Conservation (phyloP, 768 basidiomycete species). For the Mycena amicta region DNA sequence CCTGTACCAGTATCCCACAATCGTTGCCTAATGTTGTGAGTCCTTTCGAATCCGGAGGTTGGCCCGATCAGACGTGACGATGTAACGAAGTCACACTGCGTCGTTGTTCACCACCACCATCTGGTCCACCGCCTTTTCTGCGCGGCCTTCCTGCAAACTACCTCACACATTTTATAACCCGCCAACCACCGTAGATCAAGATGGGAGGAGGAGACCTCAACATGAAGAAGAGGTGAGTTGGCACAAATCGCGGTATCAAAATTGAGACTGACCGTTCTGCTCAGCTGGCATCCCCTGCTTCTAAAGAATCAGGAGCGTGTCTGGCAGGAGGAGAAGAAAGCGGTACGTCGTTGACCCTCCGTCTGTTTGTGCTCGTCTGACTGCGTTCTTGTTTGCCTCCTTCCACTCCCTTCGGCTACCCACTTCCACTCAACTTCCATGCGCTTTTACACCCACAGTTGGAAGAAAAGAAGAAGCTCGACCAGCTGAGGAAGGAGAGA, state of each 20-base stretch:
- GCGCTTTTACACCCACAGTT: constrained; percentile 51
- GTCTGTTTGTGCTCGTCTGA: not conserved
- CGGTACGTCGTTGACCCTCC: constrained; percentile 52
- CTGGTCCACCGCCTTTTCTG: not conserved
- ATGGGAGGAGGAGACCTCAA: constrained; percentile 99
- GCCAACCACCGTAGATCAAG: constrained; percentile 37
- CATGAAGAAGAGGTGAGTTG: constrained; percentile 84
- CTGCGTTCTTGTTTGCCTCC: no score
- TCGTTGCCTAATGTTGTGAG: not conserved
- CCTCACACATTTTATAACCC: not conserved
- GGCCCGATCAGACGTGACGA: not conserved
- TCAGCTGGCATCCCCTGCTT: constrained; percentile 91
- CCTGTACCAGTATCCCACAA: not conserved
- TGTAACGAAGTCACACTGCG: not conserved
- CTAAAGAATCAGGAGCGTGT: constrained; percentile 98
- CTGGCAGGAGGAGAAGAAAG: constrained; percentile 98
- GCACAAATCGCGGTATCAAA: not conserved
- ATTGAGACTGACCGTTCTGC: no score
- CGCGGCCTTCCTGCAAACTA: constrained; percentile 6
- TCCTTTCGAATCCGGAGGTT: not conserved
- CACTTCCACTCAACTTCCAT: constrained; percentile 1
- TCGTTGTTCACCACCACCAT: not conserved
- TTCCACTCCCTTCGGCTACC: no score
- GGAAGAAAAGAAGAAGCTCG: constrained; percentile 98
- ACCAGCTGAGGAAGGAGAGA: constrained; percentile 95